Base-by-base conservation (phyloP, 2,329 filamentous ascomycete species). In the Ambrosiella cleistominuta region DNA sequence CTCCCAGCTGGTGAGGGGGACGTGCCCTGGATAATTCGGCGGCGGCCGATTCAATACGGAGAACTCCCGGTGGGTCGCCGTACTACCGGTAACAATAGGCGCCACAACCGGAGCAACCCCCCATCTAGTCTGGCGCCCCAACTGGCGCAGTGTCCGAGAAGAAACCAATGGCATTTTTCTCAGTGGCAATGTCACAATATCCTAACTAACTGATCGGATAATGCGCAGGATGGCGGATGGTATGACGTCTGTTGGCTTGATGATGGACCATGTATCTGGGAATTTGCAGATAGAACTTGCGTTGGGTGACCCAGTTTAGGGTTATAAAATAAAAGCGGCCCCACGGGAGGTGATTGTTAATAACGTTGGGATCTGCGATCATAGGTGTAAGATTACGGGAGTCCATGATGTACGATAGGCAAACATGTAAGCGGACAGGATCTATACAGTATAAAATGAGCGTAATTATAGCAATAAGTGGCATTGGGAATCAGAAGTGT, bases 21-120 rank as follows among this genome's bases (percentile, higher is more conserved):
- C 82, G 79, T 98, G 93, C 70, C 89, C 88, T 0, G 86, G 82
- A 72, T 97, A 97, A 66, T 87, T 93, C 59, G 89, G 87, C 35
- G 80, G 78, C 55, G 91, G 91, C 6, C 93, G 86, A 69, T 86
- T 86, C 65, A 95, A 80, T 62, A 88, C 80, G 49, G 90, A 95
- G 74, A 96, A 95, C 27, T 27, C 11, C 37, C 51, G 35, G n/a
- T 47, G 44, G 11, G 13, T 38, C 13, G 51, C 27, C 13, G 51
- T 49, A 49, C 5, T 13, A 19, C 5, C 2, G 44, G n/a, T 12
- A 49, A 17, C 44, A 49, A n/a, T 9, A 15, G 44, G 36, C 13
- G 19, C 40, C n/a, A 42, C 19, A n/a, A 47, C n/a, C 44, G 12
- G n/a, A 8, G 44, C 44, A 13, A 47, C 44, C n/a, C 13, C 27